phyloP scores from a whole-genome alignment of 441 rosid species.

The Eutrema salsugineum region DNA sequence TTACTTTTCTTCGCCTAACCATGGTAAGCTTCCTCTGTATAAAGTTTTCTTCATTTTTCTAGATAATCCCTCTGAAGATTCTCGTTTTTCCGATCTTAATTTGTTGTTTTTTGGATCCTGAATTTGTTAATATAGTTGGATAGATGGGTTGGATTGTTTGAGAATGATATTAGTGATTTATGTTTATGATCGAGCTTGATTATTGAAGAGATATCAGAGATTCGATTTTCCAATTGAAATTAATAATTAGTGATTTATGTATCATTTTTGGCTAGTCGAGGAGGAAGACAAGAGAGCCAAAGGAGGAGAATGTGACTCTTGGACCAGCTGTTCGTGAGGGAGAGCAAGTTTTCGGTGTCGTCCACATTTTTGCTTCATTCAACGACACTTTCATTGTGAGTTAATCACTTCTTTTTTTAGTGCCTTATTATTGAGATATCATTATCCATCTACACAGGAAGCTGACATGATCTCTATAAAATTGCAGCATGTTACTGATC shows the following conservation, averaged over 20 bases:
- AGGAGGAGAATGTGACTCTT: slow-evolving; percentile 63
- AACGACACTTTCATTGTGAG: slow-evolving; percentile 72
- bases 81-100: not conserved
- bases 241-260: not conserved
- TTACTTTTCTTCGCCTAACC: not conserved
- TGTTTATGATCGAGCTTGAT: not conserved
- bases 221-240: not conserved
- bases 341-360: slow-evolving; percentile 71
- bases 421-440: not conserved
- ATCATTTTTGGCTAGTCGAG: slow-evolving; percentile 20
- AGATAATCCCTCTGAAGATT: not conserved
- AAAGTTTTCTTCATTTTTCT: not conserved
- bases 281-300: slow-evolving; percentile 59
- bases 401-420: not conserved
- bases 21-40: slow-evolving; percentile 14
- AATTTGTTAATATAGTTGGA: not conserved
- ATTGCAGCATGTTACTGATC: slow-evolving; percentile 62
- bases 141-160: not conserved
- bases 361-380: slow-evolving; percentile 67
- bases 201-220: not conserved
- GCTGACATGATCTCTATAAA: not conserved
- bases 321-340: slow-evolving; percentile 71
- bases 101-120: not conserved
- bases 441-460: not conserved
- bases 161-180: not conserved